phyloP scores from a whole-genome alignment of 148 eudicot species.

The Heliosperma pusillum region DNA sequence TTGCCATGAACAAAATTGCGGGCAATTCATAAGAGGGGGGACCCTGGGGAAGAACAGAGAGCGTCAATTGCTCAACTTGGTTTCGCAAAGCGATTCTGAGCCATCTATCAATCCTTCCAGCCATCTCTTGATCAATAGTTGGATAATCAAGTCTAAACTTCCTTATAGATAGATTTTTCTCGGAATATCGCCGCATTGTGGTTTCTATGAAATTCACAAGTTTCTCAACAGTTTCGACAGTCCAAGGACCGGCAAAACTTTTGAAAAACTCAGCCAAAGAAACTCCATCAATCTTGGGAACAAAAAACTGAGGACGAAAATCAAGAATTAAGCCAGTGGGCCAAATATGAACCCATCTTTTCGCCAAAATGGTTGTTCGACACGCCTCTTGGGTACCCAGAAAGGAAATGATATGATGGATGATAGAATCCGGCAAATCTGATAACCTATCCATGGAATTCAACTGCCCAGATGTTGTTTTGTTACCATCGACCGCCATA shows the following conservation, averaged over 20 bases:
- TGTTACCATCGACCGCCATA: not conserved
- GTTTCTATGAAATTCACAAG: not conserved
- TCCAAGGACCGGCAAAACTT: no score
- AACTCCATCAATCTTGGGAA: not conserved
- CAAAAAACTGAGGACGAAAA: not conserved
- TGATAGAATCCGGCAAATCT: not conserved
- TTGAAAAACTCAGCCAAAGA: no score
- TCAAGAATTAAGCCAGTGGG: conserved; percentile 9
- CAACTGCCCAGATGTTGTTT: not conserved
- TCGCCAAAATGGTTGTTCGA: not conserved
- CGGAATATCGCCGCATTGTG: conserved; percentile 1
- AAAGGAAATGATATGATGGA: conserved; percentile 9
- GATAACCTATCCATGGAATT: conserved; percentile 6
- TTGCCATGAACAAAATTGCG: not conserved
- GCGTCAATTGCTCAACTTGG: conserved; percentile 9
- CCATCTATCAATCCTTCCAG: not conserved
- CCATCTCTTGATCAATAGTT: not conserved
- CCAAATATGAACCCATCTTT: conserved; percentile 1
- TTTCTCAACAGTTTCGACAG: not conserved
- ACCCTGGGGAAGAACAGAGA: not conserved
- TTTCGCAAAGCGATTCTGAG: conserved; percentile 9
- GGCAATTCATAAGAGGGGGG: not conserved
- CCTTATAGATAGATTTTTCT: not conserved
- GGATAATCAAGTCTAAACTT: not conserved
- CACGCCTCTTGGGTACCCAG: not conserved